A percentile compares a stretch with the other conserved stretches of the same genome.
Evolutionary conservation across 495 filamentous ascomycete genomes (phyloP).

Genomic region (Tuber microsphaerosporum): DNA sequence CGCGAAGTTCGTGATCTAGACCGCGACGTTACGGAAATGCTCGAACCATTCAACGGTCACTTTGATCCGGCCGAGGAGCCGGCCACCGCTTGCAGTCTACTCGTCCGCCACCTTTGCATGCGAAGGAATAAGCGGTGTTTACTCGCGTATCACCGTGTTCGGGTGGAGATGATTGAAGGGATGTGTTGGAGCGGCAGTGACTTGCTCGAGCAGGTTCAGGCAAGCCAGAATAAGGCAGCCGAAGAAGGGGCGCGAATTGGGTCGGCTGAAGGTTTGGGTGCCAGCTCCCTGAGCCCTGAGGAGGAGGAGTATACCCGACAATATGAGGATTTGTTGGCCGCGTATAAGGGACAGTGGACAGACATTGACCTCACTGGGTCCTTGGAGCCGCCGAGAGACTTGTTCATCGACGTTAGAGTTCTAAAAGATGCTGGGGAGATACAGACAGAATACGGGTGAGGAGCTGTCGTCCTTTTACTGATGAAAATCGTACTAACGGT

Average conservation of each 20-base stretch:
- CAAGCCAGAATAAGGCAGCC: conserved; percentile 44
- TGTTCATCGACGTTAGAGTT: conserved; percentile 96
- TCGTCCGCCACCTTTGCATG: conserved; percentile 93
- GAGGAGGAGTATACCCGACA: conserved; percentile 93
- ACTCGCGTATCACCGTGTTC: conserved; percentile 84
- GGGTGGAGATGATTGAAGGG: conserved; percentile 86
- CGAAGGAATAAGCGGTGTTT: conserved; percentile 93
- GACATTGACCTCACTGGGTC: conserved; percentile 95
- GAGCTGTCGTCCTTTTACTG: conserved; percentile 18
- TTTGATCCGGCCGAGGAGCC: conserved; percentile 84
- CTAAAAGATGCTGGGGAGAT: conserved; percentile 97
- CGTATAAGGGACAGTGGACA: conserved; percentile 98
- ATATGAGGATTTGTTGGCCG: conserved; percentile 84
- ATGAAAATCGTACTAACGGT: conserved; percentile 16
- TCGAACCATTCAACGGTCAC: conserved; percentile 71
- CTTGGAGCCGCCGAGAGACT: conserved; percentile 84
- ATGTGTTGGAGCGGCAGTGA: conserved; percentile 88
- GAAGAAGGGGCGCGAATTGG: conserved; percentile 34
- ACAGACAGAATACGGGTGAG: conserved; percentile 97
- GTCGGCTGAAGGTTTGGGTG: conserved; percentile 37
- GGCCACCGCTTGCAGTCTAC: conserved; percentile 73
- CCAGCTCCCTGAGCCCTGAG: conserved; percentile 84
- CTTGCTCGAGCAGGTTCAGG: conserved; percentile 51
- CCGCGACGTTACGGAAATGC: conserved; percentile 71
- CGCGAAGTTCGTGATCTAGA: conserved; percentile 92